Base-by-base conservation (phyloP, 2,329 filamentous ascomycete species). In the Alternaria triticimaculans region DNA sequence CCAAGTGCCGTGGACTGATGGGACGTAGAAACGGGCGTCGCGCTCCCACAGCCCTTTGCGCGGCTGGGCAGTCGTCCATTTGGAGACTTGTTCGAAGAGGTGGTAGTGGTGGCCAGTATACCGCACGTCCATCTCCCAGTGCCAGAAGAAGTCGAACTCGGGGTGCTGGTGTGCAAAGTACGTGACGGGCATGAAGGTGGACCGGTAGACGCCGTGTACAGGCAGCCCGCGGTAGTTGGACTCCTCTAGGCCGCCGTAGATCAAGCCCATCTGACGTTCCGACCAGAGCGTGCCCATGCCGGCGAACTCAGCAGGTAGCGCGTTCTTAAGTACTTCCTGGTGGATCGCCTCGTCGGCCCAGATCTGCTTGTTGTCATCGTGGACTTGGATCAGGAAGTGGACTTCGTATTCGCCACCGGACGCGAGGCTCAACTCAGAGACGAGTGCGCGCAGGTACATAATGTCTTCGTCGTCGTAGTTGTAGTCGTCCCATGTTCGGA, bases 71-170 rank as follows among this genome's bases (percentile, higher is more conserved):
- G 85, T 85, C 2, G 89, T 88, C 89, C 91, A 95, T 49, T 84
- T 82, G 14, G 85, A 85, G 12, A 93, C 84, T 46, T 88, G 87
- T 65, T 90, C 85, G 67, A 95, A 90, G 14, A 95, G 85, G 74
- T 94, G 90, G 79, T 94, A 94, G 82, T 92, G 95, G 80, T 97
- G 93, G 37, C 94, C 93, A 0, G 92, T 96, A 79, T 96, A 97
- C 28, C 93, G 90, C 48, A 94, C 89, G 74, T 97, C 94, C 90
- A 97, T 95, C 80, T 97, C 94, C 92, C 94, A 96, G 70, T 97
- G 92, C 94, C 94, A 97, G 80, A 94, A 93, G 81, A 89, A 92
- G 51, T 96, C 93, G 75, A 94, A 97, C 78, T 97, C 94, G 1
- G 92, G 92, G 79, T 97, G 94, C 72, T 89, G 87, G 75, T 94